Evolutionary conservation across 371 early-diverging fungal species (phyloP).

Genomic region (Mortierella sp.): DNA sequence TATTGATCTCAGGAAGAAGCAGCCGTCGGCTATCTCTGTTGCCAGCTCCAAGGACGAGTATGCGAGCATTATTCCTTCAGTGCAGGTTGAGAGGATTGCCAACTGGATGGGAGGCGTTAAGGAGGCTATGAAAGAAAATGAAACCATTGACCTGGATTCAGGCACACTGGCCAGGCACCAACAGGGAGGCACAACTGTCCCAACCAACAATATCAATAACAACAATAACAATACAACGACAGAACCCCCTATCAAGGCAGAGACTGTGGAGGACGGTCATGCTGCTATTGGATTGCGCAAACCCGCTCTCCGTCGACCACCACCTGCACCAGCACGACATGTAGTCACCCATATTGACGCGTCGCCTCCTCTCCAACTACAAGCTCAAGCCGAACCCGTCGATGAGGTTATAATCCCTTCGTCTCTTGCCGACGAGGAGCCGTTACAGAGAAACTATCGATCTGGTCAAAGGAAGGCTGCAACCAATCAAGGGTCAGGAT

Average conservation of each 20-base stretch:
- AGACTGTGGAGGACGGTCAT: not conserved
- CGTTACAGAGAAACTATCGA: not conserved
- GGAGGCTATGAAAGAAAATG: conserved; percentile 26
- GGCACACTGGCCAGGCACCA: no score
- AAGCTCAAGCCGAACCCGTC: not conserved
- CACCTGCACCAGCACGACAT: conserved; percentile 14
- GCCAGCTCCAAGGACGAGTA: conserved; percentile 15
- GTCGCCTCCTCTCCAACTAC: conserved; percentile 13
- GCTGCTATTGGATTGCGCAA: not conserved
- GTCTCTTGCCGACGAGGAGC: conserved; percentile 8
- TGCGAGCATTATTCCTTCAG: conserved; percentile 30
- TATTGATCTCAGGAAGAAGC: not conserved
- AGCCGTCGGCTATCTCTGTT: conserved; percentile 23
- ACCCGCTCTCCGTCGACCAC: conserved; percentile 27
- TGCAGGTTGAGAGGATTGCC: conserved; percentile 26
- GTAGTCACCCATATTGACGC: not conserved
- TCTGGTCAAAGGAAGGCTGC: not conserved
- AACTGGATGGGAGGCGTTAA: conserved; percentile 44
- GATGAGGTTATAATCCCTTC: conserved; percentile 8
- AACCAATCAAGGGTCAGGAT: not conserved
- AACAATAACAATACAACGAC: not conserved
- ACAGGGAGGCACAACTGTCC: no score
- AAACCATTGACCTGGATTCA: not conserved
- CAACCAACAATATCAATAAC: not conserved
- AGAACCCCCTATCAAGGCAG: not conserved